Evolutionary conservation across 2,329 filamentous ascomycete species (phyloP), one percentile per base, ranked within the genome.

Genomic region (Periconia macrospinosa): DNA sequence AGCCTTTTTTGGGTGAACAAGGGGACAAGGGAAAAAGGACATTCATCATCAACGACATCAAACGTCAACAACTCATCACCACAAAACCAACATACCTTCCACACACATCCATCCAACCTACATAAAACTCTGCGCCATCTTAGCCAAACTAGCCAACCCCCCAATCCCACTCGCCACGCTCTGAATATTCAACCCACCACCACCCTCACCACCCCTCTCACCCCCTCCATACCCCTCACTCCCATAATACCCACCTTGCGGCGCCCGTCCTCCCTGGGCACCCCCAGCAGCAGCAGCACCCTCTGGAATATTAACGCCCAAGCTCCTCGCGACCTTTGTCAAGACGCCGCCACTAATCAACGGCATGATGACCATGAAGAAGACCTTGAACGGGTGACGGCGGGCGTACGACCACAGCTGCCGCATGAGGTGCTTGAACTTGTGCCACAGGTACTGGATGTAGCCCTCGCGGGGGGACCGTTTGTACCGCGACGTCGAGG

Each of bases 291-390:
- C 41, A 20, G 3, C 41, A 42, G 15, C 41, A 6, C 75, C 74
- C 57, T 80, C 79, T 1, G 92, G 92, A 59, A 96, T 74, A 57
- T 87, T 82, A 56, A 97, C 79, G 19, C 92, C 92, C 73, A 97
- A 89, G 69, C 87, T 86, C 37, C 85, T 84, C 44, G 96, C 82
- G 43, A 97, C 79, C 45, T 88, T 90, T 9, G 87, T 87, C 61
- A 97, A 76, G 27, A 90, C 88, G 30, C 93, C 93, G 48, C 91
- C 91, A 1, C 88, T 92, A 66, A 97, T 79, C 53, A 97, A 81
- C 10, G 93, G 93, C 83, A 97, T 86, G 66, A 97, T 83, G 58
- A 96, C 88, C 57, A 92, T 83, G 78, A 97, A 89, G 78, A 97
- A 90, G 45, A 96, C 90, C 77, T 95, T 95, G 69, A 91, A 77